These are phyloP conservation scores for Pythium volutum DNA, from an alignment of 352 stramenopile genomes.

Conservation along the genomic window DNA sequence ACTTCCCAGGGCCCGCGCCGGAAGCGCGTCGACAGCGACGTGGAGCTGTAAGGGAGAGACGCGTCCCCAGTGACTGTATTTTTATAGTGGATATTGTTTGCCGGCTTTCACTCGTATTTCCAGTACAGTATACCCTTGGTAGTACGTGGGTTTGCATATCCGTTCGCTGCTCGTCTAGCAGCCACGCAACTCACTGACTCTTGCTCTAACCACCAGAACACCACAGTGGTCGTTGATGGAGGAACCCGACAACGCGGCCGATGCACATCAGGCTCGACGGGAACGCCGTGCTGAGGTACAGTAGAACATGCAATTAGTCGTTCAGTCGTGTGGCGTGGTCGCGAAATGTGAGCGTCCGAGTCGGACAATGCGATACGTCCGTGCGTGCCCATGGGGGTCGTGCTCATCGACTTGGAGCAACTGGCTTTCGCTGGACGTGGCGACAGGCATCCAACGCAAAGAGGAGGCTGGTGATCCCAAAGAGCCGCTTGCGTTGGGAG, in stretches of 20 bases:
- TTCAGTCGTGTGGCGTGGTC: constrained; percentile 10
- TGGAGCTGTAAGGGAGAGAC: constrained; percentile 47
- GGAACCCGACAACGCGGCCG: constrained; percentile 10
- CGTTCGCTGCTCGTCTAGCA: too few species aligned
- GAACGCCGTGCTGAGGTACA: background rate
- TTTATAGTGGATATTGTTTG: background rate
- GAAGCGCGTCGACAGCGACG: constrained; percentile 55
- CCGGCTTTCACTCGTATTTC: too few species aligned
- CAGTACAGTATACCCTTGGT: too few species aligned
- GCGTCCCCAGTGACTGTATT: background rate
- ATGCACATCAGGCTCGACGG: constrained; percentile 6
- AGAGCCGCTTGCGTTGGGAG: constrained; percentile 18
- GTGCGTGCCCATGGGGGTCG: constrained; percentile 20
- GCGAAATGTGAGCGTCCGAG: constrained; percentile 11
- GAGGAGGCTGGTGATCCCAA: too few species aligned
- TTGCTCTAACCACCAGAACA: too few species aligned
- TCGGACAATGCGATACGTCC: constrained; percentile 6
- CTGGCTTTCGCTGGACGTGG: constrained; percentile 14
- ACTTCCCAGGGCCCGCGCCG: constrained; percentile 17
- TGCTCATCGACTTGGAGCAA: constrained; percentile 20
- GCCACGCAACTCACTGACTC: too few species aligned
- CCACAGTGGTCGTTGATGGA: too few species aligned
- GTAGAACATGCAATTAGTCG: constrained; percentile 19
- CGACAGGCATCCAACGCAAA: too few species aligned
- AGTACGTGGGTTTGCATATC: too few species aligned